Percentiles rank a stretch among this genome's conserved stretches.
These are phyloP conservation scores for Pseudonectria foliicola DNA, from an alignment of 2,329 filamentous ascomycete genomes.

Conservation along the genomic window DNA sequence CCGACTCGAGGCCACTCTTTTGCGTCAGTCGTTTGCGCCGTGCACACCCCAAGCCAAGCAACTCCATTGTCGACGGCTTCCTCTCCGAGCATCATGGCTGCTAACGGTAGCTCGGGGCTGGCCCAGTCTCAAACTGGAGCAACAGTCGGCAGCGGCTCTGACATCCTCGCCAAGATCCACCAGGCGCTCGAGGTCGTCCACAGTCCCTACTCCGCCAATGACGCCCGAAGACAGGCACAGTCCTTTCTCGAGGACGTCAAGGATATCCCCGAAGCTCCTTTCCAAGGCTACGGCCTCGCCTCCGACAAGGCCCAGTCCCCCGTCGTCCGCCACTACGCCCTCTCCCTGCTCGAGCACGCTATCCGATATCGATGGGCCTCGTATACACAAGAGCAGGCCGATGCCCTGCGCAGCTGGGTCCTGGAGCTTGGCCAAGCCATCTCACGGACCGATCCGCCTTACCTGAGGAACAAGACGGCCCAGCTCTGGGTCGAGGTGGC, in stretches of 20 bases:
- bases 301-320: conserved; percentile 67
- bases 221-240: conserved; percentile 74
- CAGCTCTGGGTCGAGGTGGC: conserved; percentile 93
- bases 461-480: conserved; percentile 86
- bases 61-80: conserved; percentile 9
- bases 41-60: conserved; percentile 3
- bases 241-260: conserved; percentile 83
- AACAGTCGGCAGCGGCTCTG: conserved; percentile 32
- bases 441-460: conserved; percentile 65
- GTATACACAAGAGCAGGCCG: conserved; percentile 61
- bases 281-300: conserved; percentile 78
- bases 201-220: conserved; percentile 71
- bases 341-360: conserved; percentile 84
- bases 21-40: too few relatives aligned
- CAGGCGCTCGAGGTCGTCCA: conserved; percentile 85
- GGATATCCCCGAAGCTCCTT: conserved; percentile 67
- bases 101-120: conserved; percentile 28
- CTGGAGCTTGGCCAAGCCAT: conserved; percentile 69
- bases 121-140: conserved; percentile 26
- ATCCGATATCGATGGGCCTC: conserved; percentile 79
- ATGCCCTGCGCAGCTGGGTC: conserved; percentile 66
- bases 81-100: conserved; percentile 24
- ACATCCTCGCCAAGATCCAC: conserved; percentile 61
- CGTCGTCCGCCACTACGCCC: conserved; percentile 85
- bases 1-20: too few relatives aligned